Conservation (phyloP, 306 rosid species). For the Purshia tridentata region DNA sequence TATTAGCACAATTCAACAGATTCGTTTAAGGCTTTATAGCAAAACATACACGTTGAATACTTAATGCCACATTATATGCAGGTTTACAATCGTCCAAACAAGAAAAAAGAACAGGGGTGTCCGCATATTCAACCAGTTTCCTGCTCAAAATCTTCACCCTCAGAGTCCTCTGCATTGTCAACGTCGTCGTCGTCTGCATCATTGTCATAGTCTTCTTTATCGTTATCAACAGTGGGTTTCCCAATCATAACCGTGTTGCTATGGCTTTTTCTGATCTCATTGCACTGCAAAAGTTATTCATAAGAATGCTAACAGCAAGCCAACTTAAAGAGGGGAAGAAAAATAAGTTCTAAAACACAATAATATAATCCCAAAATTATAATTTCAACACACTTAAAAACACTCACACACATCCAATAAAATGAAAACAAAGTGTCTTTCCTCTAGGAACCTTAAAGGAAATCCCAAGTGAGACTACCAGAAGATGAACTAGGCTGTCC, state of each 20-base stretch:
- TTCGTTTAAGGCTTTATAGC: background rate
- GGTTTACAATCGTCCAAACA: background rate
- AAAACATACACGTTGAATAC: background rate
- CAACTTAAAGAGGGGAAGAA: background rate
- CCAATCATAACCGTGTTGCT: conserved; percentile 71
- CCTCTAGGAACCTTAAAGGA: background rate
- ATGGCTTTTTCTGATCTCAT: conserved; percentile 65
- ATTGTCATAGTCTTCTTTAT: conserved; percentile 71
- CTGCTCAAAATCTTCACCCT: conserved; percentile 92
- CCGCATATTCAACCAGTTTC: conserved; percentile 70
- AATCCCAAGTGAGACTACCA: background rate
- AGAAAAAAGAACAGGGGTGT: background rate
- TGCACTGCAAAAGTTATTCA: conserved; percentile 52
- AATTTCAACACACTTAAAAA: background rate
- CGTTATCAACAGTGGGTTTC: conserved; percentile 60
- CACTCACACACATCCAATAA: background rate
- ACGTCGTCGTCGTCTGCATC: conserved; percentile 67
- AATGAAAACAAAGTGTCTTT: background rate
- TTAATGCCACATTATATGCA: background rate
- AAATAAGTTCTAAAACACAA: conserved; percentile 3
- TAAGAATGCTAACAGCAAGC: conserved; percentile 12
- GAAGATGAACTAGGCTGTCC: background rate
- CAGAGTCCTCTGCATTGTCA: conserved; percentile 86
- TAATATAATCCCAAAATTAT: background rate
- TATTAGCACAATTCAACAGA: background rate